These are phyloP conservation scores for Datisca glomerata DNA, from an alignment of 306 rosid species.

Conservation along the genomic window DNA sequence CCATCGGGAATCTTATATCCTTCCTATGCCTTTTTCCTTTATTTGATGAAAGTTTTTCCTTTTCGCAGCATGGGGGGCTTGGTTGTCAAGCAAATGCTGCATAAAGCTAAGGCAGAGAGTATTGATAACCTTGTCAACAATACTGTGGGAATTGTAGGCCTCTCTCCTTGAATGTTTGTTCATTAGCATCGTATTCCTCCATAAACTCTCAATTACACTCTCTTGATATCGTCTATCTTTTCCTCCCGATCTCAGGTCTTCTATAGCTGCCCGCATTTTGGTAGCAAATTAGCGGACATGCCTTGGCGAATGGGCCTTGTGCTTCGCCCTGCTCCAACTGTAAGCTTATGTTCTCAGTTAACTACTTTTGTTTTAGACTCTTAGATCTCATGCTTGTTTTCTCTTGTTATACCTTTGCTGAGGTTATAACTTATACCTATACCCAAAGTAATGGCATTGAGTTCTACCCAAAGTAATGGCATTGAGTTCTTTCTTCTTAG, in stretches of 20 bases:
- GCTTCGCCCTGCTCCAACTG: slow-evolving; percentile 84
- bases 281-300: slow-evolving; percentile 98
- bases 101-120: slow-evolving; percentile 65
- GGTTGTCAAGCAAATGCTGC: slow-evolving; percentile 86
- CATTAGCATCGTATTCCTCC: slow-evolving; percentile 4
- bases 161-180: slow-evolving; percentile 11
- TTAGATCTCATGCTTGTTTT: neutral
- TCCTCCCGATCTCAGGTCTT: slow-evolving; percentile 51
- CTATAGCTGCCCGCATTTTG: slow-evolving; percentile 98
- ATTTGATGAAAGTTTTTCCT: too few relatives aligned
- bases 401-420: neutral
- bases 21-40: too few relatives aligned
- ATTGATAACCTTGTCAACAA: slow-evolving; percentile 59
- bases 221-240: slow-evolving; percentile 10
- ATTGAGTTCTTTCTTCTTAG: slow-evolving; percentile 31
- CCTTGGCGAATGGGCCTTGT: slow-evolving; percentile 97
- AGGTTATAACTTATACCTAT: too few relatives aligned
- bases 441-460: too few relatives aligned
- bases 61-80: slow-evolving; percentile 89
- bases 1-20: too few relatives aligned
- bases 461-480: too few relatives aligned
- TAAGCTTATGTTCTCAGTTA: slow-evolving; percentile 32
- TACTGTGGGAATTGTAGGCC: slow-evolving; percentile 79
- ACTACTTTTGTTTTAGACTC: neutral
- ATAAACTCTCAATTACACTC: neutral